Evolutionary conservation across 2,329 filamentous ascomycete species (phyloP).

Genomic region (Fusarium coicis): DNA sequence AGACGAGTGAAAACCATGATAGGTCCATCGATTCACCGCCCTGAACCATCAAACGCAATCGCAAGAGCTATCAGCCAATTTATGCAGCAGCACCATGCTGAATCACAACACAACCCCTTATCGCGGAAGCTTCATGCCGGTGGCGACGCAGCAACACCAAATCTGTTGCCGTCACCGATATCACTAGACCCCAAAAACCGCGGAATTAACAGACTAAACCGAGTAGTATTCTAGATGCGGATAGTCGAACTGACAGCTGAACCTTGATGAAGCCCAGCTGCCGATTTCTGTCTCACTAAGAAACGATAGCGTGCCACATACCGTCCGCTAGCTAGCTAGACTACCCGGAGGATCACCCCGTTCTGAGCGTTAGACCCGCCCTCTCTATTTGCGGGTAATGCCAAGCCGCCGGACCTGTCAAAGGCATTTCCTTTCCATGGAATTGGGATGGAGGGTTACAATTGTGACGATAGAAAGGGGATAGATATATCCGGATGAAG

Average conservation of each 20-base stretch:
- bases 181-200: neutral
- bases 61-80: neutral
- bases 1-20: neutral
- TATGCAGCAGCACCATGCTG: neutral
- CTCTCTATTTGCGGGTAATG: neutral
- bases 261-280: neutral
- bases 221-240: neutral
- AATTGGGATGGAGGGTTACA: neutral
- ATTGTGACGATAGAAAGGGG: neutral
- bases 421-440: neutral
- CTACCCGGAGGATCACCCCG: neutral
- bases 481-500: neutral
- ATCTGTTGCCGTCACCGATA: neutral
- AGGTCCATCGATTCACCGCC: rapidly evolving
- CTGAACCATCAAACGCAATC: neutral
- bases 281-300: neutral
- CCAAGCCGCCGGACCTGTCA: neutral
- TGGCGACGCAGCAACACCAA: neutral
- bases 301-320: neutral
- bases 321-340: neutral
- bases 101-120: neutral
- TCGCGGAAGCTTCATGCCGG: neutral
- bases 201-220: neutral
- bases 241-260: neutral
- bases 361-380: neutral